These are phyloP conservation scores for Trichoderma arundinaceum DNA, from an alignment of 2,329 filamentous ascomycete genomes.

Conservation along the genomic window DNA sequence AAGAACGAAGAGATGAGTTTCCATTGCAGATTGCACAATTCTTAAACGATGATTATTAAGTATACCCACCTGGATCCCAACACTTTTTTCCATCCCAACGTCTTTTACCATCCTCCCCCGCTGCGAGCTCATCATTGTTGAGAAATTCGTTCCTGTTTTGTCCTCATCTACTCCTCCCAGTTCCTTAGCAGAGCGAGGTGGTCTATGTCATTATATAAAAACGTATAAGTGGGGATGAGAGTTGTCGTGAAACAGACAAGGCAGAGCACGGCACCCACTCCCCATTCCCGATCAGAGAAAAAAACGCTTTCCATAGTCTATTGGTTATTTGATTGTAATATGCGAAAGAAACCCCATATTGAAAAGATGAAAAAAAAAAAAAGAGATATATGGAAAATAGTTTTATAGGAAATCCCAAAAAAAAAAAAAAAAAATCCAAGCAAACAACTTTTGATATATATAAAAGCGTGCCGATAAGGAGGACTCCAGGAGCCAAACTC, in stretches of 20 bases:
- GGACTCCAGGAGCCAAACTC: slow-evolving; percentile 7
- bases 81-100: slow-evolving; percentile 3
- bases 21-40: slow-evolving; percentile 16
- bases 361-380: slow-evolving; percentile 1
- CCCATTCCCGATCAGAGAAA: slow-evolving; percentile 18
- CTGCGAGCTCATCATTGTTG: not conserved
- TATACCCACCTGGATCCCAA: slow-evolving; percentile 14
- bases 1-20: slow-evolving; percentile 1
- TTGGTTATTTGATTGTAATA: slow-evolving; percentile 31
- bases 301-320: slow-evolving; percentile 32
- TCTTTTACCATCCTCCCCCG: not conserved
- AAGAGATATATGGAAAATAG: slow-evolving; percentile 15
- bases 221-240: slow-evolving; percentile 21
- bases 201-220: slow-evolving; percentile 22
- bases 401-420: not conserved
- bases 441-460: slow-evolving; percentile 27
- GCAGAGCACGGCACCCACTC: slow-evolving; percentile 19
- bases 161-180: slow-evolving; percentile 1
- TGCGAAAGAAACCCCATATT: slow-evolving; percentile 19
- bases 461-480: slow-evolving; percentile 21
- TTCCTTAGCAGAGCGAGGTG: not conserved
- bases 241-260: slow-evolving; percentile 17
- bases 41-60: slow-evolving; percentile 14
- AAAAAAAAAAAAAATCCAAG: slow-evolving; percentile 19
- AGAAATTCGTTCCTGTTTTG: slow-evolving; percentile 2